Conservation (phyloP, 2,329 filamentous ascomycete genomes). For the Aspergillus hortae region DNA sequence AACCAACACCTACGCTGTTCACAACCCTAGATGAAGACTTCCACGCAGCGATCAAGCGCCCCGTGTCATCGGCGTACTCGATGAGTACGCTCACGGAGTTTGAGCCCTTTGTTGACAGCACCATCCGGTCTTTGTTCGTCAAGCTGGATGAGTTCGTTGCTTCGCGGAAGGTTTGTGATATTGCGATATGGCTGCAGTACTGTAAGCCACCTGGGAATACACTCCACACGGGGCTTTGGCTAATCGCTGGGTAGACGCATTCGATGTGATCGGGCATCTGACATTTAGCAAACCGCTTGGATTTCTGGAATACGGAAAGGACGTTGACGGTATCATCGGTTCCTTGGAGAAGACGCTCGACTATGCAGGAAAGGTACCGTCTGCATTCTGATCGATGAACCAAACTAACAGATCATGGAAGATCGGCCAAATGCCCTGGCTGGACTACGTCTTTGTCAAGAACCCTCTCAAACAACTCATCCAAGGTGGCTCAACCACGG, state of each 20-base stretch:
- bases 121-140: background rate
- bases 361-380: slow-evolving; percentile 24
- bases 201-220: slow-evolving; percentile 6
- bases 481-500: slow-evolving; percentile 15
- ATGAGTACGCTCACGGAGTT: slow-evolving; percentile 41
- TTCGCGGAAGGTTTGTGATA: slow-evolving; percentile 22
- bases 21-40: slow-evolving; percentile 11
- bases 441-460: slow-evolving; percentile 33
- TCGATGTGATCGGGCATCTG: slow-evolving; percentile 36
- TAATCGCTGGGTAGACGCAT: slow-evolving; percentile 17
- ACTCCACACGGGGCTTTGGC: no score
- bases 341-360: slow-evolving; percentile 25
- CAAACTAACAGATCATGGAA: background rate
- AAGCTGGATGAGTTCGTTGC: background rate
- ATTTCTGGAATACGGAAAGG: slow-evolving; percentile 24
- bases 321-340: slow-evolving; percentile 31
- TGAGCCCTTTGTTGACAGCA: slow-evolving; percentile 34
- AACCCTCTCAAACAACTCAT: slow-evolving; percentile 25
- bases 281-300: slow-evolving; percentile 31
- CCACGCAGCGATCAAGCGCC: slow-evolving; percentile 40
- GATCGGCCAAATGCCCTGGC: slow-evolving; percentile 26
- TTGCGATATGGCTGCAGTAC: slow-evolving; percentile 32
- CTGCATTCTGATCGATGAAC: background rate
- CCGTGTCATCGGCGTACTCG: slow-evolving; percentile 39
- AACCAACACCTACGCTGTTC: background rate